These are phyloP conservation scores for Chenopodium quinoa DNA, from an alignment of 148 eudicot genomes.

Conservation along the genomic window DNA sequence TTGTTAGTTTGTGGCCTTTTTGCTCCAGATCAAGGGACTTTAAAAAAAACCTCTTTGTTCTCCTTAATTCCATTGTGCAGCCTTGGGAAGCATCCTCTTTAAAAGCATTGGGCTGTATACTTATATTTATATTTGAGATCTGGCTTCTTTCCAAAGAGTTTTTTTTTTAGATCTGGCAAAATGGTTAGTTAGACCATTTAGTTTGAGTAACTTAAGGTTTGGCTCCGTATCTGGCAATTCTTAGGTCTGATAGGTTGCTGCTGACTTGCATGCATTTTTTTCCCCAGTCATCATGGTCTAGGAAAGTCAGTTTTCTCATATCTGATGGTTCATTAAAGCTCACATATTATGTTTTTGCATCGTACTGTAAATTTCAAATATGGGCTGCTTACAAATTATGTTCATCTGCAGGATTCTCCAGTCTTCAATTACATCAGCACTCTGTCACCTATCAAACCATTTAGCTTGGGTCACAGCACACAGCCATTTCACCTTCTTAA, in stretches of 20 bases:
- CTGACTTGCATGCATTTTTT: no score
- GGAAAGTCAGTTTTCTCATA: background rate
- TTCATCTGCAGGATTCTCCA: slow-evolving; percentile 45
- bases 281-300: background rate
- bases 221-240: background rate
- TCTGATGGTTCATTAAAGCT: background rate
- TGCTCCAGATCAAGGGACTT: background rate
- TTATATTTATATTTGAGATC: background rate
- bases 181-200: background rate
- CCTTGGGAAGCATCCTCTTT: background rate
- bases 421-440: slow-evolving; percentile 51
- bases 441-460: slow-evolving; percentile 45
- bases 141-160: background rate
- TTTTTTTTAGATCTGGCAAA: background rate
- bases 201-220: background rate
- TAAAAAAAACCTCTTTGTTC: background rate
- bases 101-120: background rate
- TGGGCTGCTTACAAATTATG: slow-evolving; percentile 1
- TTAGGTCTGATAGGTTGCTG: background rate
- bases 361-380: background rate
- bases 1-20: background rate
- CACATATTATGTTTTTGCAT: background rate
- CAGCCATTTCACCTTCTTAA: slow-evolving; percentile 33
- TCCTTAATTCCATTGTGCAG: background rate
- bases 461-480: slow-evolving; percentile 23